Percentiles rank a stretch among this genome's conserved stretches.
These are phyloP conservation scores for Aspergillus ostianus DNA, from an alignment of 495 filamentous ascomycete species.

Conservation along the genomic window DNA sequence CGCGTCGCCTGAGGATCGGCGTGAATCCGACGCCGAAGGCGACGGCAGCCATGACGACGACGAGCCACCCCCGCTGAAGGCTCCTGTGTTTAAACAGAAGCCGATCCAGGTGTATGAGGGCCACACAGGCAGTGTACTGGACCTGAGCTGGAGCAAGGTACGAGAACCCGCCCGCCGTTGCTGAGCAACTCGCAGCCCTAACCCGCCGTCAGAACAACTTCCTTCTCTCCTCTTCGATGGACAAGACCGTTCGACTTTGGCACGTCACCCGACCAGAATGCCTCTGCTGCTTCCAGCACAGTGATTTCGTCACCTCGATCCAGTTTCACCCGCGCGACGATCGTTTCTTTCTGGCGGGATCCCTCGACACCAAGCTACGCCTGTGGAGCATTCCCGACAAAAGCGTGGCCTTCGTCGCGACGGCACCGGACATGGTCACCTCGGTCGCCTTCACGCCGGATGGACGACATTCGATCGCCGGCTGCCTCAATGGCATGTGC, in stretches of 20 bases:
- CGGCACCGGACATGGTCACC: slow-evolving; percentile 85
- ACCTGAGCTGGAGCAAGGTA: slow-evolving; percentile 95
- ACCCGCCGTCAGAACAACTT: slow-evolving; percentile 74
- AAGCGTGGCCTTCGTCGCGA: slow-evolving; percentile 80
- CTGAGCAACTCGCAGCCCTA: not conserved
- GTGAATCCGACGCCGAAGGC: slow-evolving; percentile 67
- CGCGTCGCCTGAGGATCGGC: slow-evolving; percentile 74
- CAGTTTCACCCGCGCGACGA: slow-evolving; percentile 95
- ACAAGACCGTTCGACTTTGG: slow-evolving; percentile 96
- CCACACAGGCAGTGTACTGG: slow-evolving; percentile 83
- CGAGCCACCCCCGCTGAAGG: slow-evolving; percentile 59
- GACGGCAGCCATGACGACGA: slow-evolving; percentile 52
- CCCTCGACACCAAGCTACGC: slow-evolving; percentile 85
- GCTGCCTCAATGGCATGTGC: slow-evolving; percentile 80
- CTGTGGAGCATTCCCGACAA: slow-evolving; percentile 99
- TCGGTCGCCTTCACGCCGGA: slow-evolving; percentile 93
- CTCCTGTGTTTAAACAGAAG: slow-evolving; percentile 84
- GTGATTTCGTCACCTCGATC: slow-evolving; percentile 92
- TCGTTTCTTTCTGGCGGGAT: slow-evolving; percentile 94
- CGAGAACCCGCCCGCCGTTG: slow-evolving; percentile 2
- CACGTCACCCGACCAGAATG: slow-evolving; percentile 83
- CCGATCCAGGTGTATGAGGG: slow-evolving; percentile 78
- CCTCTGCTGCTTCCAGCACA: slow-evolving; percentile 94
- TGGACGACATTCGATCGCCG: slow-evolving; percentile 85
- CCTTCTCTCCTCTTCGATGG: slow-evolving; percentile 93